Evolutionary conservation across 768 basidiomycete species (phyloP).

Genomic region (Rhodosporidiobolus sp.): DNA sequence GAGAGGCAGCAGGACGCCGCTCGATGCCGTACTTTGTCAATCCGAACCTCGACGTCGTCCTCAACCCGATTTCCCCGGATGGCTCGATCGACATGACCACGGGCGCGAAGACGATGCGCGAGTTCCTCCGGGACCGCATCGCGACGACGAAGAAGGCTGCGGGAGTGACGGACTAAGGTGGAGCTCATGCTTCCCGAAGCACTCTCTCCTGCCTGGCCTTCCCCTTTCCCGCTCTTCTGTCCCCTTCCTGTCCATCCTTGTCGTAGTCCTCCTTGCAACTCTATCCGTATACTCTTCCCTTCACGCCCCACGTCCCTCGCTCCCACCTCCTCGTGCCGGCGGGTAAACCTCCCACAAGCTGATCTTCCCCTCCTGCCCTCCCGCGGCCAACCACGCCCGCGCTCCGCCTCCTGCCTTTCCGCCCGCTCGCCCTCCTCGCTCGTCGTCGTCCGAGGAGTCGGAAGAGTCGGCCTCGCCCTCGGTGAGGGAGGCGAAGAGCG

Average conservation of each 20-base stretch:
- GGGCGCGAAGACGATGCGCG: background rate
- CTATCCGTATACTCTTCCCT: too few relatives aligned
- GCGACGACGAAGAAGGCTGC: background rate
- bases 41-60: background rate
- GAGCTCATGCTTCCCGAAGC: too few relatives aligned
- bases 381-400: conserved; percentile 63
- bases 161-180: background rate
- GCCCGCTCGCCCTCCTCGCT: conserved; percentile 54
- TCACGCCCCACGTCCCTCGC: too few relatives aligned
- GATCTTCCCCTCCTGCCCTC: conserved; percentile 66
- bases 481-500: background rate
- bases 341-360: conserved; percentile 63
- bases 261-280: too few relatives aligned
- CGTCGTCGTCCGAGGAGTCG: conserved; percentile 46
- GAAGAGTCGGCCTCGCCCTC: background rate
- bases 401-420: conserved; percentile 38
- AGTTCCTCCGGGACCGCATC: conserved; percentile 2
- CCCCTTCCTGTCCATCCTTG: too few relatives aligned
- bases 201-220: too few relatives aligned
- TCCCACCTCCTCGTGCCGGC: conserved; percentile 29
- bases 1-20: background rate
- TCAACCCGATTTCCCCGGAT: background rate
- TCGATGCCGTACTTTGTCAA: conserved; percentile 7
- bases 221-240: too few relatives aligned
- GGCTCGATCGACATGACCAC: background rate